Evolutionary conservation across 352 stramenopile genomes (phyloP), one percentile per base, ranked within the genome.

Genomic region (Phytopythium delawarense): DNA sequence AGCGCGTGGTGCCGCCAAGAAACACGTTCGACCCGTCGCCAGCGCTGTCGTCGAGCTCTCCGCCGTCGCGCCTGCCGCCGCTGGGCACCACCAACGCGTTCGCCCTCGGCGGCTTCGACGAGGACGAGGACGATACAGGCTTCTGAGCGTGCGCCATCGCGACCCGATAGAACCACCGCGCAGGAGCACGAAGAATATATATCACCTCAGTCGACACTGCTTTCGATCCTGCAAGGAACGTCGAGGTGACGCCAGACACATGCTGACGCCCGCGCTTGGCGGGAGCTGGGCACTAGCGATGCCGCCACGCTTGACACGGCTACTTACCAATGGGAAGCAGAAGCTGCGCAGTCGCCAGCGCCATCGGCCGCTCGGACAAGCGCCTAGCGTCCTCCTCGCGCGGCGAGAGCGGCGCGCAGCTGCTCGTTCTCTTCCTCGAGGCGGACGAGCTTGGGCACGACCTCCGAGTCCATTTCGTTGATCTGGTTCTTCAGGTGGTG

Each of bases 401-500:
- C 44, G 7, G 63, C 70, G 15, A 77, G 62, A 28, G 59, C 44
- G 4, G 49, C 66, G 9, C 77, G 78, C 8, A 95, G 72, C 62
- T 84, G 75, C 57, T 90, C 79, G 57, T 95, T 95, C 64, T 95
- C 86, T n/a, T 95, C 86, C 62, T 95, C 86, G 16, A 95, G 70
- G 13, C 76, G 78, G 25, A 95, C 70, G 30, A 95, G 69, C 67
- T 91, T 92, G 7, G 86, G 84, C 28, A 83, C 86, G 39, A 95
- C 78, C 67, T 93, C 83, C 35, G 82, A 87, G 62, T 95, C 86
- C 71, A 93, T 89, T 69, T 93, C 84, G 21, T 88, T 62, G 57
- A 95, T 93, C 69, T 92, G 85, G 59, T 95, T 92, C 69, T 95
- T 93, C 21, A 95, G 58, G 51, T 92, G 81, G 55, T 89, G 77